Base-by-base conservation (phyloP, 495 filamentous ascomycete species). In the Podospora fimiseda region DNA sequence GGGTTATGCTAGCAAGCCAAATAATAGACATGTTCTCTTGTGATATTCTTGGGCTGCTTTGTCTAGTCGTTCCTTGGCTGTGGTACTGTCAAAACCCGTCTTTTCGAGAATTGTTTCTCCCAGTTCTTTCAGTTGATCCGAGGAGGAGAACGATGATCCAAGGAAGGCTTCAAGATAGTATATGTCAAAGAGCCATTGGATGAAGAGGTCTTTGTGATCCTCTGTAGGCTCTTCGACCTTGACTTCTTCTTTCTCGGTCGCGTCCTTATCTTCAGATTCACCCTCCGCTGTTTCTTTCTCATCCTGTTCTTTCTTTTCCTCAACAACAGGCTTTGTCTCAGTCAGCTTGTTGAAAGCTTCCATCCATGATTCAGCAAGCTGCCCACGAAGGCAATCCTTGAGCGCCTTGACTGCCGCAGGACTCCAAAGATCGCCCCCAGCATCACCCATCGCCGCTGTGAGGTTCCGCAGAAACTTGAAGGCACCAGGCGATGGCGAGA, bases 361-460 rank as follows among this genome's bases (percentile, higher is more conserved):
- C 20, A 62, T 53, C 78, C 69, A 79, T 1, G 58, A 51, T 45
- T 60, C 59, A 23, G 61, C 68, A 36, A 87, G 56, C 45, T 74
- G 71, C 38, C 63, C 64, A 14, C 74, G 60, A 11, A 88, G 60
- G 27, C 66, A 50, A 8, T 54, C 51, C 69, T 92, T 94, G 41
- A 97, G 59, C 2, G 73, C 71, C 8, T 60, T 57, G 0, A 90
- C 79, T 0, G 87, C 87, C 2, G 75, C 78, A 2, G 82, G 78
- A 51, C 84, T 91, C 93, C 93, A 98, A 8, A 97, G 65, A 60
- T 97, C 93, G 27, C 72, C 69, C 1, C 93, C 93, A 9, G 73
- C 71, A 11, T 73, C 69, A 33, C 77, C 77, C 90, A 98, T 94
- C 1, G 75, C 70, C 36, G 69, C 66, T 8, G 79, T 72, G 20